Evolutionary conservation across 2,329 filamentous ascomycete species (phyloP).

Genomic region (Hypoxylon rubiginosum): DNA sequence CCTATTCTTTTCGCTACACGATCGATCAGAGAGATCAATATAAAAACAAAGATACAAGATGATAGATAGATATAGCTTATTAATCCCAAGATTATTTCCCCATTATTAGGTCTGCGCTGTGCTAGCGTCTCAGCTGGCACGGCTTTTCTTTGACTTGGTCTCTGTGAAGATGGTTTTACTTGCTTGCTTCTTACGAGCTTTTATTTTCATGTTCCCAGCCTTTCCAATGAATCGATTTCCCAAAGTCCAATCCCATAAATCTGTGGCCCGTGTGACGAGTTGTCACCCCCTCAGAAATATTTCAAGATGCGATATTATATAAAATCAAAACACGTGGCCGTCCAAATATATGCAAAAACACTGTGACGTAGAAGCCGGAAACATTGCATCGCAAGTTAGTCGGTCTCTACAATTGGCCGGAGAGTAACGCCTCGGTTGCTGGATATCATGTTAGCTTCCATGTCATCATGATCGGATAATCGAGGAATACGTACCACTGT

Average conservation of each 20-base stretch:
- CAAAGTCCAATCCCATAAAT: conserved; percentile 16
- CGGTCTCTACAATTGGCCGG: conserved; percentile 74
- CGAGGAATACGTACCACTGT: conserved; percentile 76
- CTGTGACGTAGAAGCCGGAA: conserved; percentile 18
- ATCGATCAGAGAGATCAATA: conserved; percentile 13
- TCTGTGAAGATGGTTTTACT: conserved; percentile 14
- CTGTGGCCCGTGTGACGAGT: conserved; percentile 27
- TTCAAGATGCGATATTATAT: conserved; percentile 40
- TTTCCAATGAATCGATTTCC: conserved; percentile 33
- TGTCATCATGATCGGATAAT: conserved; percentile 7
- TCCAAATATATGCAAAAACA: conserved; percentile 36
- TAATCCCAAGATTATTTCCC: conserved; percentile 28
- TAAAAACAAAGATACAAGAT: conserved; percentile 8
- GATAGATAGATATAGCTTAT: conserved; percentile 5
- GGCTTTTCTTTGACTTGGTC: conserved; percentile 15
- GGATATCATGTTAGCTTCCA: conserved; percentile 48
- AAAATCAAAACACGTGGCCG: conserved; percentile 34
- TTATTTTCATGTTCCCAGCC: conserved; percentile 26
- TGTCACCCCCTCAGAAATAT: conserved; percentile 19
- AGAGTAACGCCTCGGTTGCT: conserved; percentile 84
- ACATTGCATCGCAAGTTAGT: conserved; percentile 4
- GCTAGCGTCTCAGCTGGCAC: conserved; percentile 13
- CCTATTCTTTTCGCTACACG: conserved; percentile 21
- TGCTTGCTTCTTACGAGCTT: conserved; percentile 15
- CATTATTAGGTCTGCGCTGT: conserved; percentile 27